Evolutionary conservation across 768 basidiomycete genomes (phyloP).

Genomic region (Tylopilus vinaceipallidus): DNA sequence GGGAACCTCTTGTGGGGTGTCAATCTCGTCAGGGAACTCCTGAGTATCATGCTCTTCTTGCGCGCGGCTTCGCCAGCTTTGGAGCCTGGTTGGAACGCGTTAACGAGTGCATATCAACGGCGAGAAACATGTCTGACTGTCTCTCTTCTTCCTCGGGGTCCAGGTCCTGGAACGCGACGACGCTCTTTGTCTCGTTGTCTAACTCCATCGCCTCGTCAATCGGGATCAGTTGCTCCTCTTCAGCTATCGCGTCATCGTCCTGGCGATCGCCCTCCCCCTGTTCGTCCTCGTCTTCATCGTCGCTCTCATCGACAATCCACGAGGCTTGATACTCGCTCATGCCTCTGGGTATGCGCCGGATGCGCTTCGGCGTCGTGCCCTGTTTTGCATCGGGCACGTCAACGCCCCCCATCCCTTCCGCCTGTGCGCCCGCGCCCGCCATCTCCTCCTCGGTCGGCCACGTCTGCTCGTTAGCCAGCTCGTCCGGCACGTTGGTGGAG

Average conservation of each 20-base stretch:
- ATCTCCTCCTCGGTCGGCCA: conserved; percentile 99
- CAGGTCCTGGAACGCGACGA: conserved; percentile 69
- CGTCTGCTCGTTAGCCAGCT: conserved; percentile 92
- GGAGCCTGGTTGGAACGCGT: conserved; percentile 45
- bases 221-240: conserved; percentile 65
- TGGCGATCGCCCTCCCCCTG: conserved; percentile 45
- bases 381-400: conserved; percentile 58
- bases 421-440: conserved; percentile 37
- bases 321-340: conserved; percentile 97
- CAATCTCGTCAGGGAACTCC: conserved; percentile 94
- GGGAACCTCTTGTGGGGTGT: conserved; percentile 83
- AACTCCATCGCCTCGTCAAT: conserved; percentile 52
- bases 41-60: conserved; percentile 79
- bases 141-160: conserved; percentile 81
- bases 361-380: conserved; percentile 75
- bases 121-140: conserved; percentile 55
- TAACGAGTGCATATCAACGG: not conserved
- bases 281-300: conserved; percentile 55
- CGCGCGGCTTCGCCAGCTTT: conserved; percentile 65
- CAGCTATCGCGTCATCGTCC: conserved; percentile 30
- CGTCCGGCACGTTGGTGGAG: conserved; percentile 85
- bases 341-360: conserved; percentile 89
- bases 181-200: conserved; percentile 52
- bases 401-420: conserved; percentile 18
- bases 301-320: conserved; percentile 88